Conservation (phyloP, 2,329 filamentous ascomycete species). For the Elsinoe perseae region DNA sequence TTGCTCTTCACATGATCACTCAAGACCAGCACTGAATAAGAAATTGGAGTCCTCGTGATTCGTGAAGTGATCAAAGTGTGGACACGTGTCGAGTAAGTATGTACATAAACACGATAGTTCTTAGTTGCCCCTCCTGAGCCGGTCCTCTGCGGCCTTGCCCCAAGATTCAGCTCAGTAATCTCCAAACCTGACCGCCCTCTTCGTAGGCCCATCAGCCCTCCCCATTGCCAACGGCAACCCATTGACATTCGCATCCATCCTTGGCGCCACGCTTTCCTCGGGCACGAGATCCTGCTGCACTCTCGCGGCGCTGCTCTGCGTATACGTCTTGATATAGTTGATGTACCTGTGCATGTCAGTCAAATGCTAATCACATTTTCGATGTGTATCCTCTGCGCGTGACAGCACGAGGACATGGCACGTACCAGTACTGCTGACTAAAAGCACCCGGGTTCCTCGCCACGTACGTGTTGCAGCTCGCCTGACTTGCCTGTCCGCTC, state of each 20-base stretch:
- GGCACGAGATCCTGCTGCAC: conserved; percentile 1
- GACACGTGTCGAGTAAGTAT: too few species aligned
- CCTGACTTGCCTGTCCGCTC: background rate
- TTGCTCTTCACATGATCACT: background rate
- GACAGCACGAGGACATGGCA: background rate
- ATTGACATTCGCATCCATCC: background rate
- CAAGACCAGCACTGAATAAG: too few species aligned
- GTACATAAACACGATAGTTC: too few species aligned
- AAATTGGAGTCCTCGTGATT: background rate
- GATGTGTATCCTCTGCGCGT: background rate
- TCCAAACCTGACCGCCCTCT: background rate
- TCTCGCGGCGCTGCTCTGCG: background rate
- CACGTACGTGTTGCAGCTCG: conserved; percentile 21
- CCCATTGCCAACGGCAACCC: background rate
- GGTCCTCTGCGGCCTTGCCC: too few species aligned
- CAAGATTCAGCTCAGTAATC: background rate
- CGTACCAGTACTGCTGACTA: conserved; percentile 21
- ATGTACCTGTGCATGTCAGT: conserved; percentile 7
- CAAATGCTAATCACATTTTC: too few species aligned
- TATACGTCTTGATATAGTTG: conserved; percentile 23
- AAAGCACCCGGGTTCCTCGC: conserved; percentile 21
- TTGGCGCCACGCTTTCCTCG: background rate
- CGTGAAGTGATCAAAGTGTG: too few species aligned
- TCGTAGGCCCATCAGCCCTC: background rate
- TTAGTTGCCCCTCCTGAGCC: too few species aligned